Conservation (phyloP, 495 filamentous ascomycete species). For the Daldinia caldariorum region DNA sequence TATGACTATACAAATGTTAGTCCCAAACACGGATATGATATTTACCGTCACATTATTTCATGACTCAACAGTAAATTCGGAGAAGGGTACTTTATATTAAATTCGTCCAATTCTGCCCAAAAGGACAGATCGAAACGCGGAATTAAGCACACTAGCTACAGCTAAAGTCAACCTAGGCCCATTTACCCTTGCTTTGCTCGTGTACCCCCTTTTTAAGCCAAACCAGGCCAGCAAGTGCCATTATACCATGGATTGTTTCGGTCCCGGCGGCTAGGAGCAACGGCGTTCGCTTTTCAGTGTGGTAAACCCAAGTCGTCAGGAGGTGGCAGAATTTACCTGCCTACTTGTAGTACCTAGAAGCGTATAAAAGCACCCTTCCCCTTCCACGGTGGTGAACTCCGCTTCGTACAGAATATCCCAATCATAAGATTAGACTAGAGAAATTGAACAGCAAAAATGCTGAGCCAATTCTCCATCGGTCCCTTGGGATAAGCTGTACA, state of each 20-base stretch:
- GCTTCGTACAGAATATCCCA: too few species aligned
- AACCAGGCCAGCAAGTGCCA: neutral
- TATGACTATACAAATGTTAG: neutral
- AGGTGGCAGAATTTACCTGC: neutral
- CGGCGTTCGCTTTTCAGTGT: neutral
- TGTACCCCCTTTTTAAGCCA: neutral
- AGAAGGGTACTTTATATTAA: conserved; percentile 3
- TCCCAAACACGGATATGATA: neutral
- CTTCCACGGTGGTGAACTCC: too few species aligned
- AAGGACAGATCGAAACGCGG: neutral
- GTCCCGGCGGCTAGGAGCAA: too few species aligned
- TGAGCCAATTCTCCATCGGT: too few species aligned
- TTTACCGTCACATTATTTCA: neutral
- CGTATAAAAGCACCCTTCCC: too few species aligned
- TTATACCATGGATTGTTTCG: too few species aligned
- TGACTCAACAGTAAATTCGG: neutral
- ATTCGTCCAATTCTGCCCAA: neutral
- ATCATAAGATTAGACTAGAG: too few species aligned
- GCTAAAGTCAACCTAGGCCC: neutral
- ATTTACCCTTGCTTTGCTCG: neutral
- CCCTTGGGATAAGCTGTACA: too few species aligned
- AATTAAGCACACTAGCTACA: neutral
- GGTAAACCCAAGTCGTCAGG: neutral
- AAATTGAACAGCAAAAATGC: too few species aligned
- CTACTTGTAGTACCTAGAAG: too few species aligned